Conservation (phyloP, 352 stramenopile species). For the Achlya hypogyna region DNA sequence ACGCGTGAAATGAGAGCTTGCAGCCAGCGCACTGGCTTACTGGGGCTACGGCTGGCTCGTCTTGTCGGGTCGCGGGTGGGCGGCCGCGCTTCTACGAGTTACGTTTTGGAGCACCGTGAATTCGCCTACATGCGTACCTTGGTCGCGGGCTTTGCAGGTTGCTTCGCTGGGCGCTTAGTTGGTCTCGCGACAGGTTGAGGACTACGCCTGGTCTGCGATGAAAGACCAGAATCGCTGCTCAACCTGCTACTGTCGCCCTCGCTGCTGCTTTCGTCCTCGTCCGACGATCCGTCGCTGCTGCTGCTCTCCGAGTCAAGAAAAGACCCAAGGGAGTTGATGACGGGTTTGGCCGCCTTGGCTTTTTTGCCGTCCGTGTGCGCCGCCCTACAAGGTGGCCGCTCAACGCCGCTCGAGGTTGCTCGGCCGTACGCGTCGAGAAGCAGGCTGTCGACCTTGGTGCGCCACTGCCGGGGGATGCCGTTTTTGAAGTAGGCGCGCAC, state of each 20-base stretch:
- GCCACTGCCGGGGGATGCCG: conserved; percentile 1
- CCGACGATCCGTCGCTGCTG: neutral
- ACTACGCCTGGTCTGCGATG: too few relatives aligned
- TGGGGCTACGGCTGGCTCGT: too few relatives aligned
- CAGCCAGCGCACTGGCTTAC: too few relatives aligned
- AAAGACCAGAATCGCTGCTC: too few relatives aligned
- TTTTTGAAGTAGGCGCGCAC: neutral
- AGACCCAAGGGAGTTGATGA: neutral
- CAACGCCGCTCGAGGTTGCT: neutral
- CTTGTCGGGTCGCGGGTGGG: too few relatives aligned
- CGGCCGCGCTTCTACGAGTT: too few relatives aligned
- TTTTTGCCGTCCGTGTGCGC: neutral
- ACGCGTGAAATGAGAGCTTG: too few relatives aligned
- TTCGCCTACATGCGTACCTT: too few relatives aligned
- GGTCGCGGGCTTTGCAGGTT: too few relatives aligned
- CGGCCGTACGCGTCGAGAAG: neutral
- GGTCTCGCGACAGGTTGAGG: too few relatives aligned
- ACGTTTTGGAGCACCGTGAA: too few relatives aligned
- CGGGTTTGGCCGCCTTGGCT: neutral
- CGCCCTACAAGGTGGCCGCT: neutral
- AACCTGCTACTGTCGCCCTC: neutral
- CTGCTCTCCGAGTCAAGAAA: neutral
- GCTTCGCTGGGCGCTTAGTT: too few relatives aligned
- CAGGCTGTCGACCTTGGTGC: neutral
- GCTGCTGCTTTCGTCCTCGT: neutral